Base-by-base conservation (phyloP, 2,329 filamentous ascomycete species). In the Pseudogymnoascus sp. region DNA sequence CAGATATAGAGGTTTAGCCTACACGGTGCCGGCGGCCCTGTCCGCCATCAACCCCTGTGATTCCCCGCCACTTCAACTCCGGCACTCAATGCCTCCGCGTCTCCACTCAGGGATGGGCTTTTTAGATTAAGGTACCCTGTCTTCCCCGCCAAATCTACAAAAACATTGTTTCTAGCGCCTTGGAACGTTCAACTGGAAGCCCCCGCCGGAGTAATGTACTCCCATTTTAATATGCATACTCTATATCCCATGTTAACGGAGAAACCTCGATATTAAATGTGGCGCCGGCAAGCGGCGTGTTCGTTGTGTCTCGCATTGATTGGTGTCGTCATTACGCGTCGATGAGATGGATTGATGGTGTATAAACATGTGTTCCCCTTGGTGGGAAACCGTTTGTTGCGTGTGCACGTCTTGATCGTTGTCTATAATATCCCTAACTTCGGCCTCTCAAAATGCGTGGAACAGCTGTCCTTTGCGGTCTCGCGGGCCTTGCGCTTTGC, bases 81-180 rank as follows among this genome's bases (percentile, higher is more conserved):
- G 46, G 46, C 46, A 56, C 25, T 31, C 25, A 18, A 18, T 56
- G 46, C 25, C 25, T 56, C 46, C 46, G 46, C 46, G n/a, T 56
- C 25, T 31, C 46, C 46, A 56, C 46, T 8, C 46, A 11, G 8
- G 5, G 25, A 46, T 46, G 12, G 18, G 11, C 21, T 23, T 14
- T 46, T 56, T 56, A 56, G 25, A 56, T 56, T 56, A 56, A 56
- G 46, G 46, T 34, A 56, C 46, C 46, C 46, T 56, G 46, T 34
- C 46, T 34, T 56, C 46, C 46, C 46, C 46, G 46, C 46, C 25
- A 56, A 34, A 56, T 18, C n/a, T 3, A 56, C 46, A 25, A 56
- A 34, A 34, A 56, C 25, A 56, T 34, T 34, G 46, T 34, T 56
- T 56, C 46, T 56, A 56, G 46, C 46, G 46, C n/a, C 25, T 34